phyloP scores from a whole-genome alignment of 352 stramenopile genomes.

The Phytopythium ostracodes region DNA sequence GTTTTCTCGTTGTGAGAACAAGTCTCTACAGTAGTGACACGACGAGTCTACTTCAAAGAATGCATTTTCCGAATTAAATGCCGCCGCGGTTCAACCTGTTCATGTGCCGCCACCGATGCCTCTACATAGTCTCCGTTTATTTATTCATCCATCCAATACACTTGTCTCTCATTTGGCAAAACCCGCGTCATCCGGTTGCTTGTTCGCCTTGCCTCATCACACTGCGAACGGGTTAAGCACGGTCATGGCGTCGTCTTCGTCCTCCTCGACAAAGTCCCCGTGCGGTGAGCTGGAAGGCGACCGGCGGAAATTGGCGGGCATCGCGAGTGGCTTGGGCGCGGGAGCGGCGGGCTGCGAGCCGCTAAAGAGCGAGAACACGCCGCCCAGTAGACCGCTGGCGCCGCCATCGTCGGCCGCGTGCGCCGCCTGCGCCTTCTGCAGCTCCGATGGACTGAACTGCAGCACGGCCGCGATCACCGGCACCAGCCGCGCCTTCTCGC shows the following conservation, averaged over 20 bases:
- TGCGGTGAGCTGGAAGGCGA: slow-evolving; percentile 21
- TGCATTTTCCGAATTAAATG: too few relatives aligned
- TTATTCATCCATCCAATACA: neutral
- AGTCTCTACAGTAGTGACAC: too few relatives aligned
- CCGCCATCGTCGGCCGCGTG: slow-evolving; percentile 34
- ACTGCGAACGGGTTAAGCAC: slow-evolving; percentile 64
- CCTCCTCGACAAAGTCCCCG: slow-evolving; percentile 24
- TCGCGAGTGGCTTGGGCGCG: slow-evolving; percentile 49
- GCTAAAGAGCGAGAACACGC: slow-evolving; percentile 75
- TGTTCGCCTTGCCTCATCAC: slow-evolving; percentile 10
- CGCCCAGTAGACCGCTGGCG: slow-evolving; percentile 45
- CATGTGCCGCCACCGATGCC: too few relatives aligned
- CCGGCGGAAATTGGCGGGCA: slow-evolving; percentile 33
- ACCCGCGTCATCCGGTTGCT: neutral
- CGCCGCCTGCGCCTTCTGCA: slow-evolving; percentile 50
- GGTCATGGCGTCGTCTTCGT: slow-evolving; percentile 50
- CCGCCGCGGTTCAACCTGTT: too few relatives aligned
- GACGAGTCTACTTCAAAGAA: too few relatives aligned
- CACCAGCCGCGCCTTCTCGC: slow-evolving; percentile 74
- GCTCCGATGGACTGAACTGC: slow-evolving; percentile 65
- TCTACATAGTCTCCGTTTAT: neutral
- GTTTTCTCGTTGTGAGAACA: too few relatives aligned
- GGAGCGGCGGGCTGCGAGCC: slow-evolving; percentile 20
- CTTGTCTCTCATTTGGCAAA: neutral
- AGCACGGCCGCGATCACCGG: slow-evolving; percentile 73